Conservation (phyloP, 192 early-diverging fungal species). For the Backusella psychrophila region DNA sequence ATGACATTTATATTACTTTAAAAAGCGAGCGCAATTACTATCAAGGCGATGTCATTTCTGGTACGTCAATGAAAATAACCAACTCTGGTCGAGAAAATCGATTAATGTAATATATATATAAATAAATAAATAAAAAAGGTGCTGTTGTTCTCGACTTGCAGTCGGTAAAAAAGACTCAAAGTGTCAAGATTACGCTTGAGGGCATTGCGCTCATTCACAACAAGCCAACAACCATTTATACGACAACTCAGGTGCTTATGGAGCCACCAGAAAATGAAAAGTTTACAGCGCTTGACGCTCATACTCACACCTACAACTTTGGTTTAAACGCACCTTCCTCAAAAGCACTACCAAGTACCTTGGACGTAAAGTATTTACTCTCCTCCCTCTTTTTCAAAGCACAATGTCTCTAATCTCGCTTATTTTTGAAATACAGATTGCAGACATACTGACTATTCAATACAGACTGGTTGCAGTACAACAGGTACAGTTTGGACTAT, state of each 20-base stretch:
- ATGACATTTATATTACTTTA: neutral
- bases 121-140: neutral
- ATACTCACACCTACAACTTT: neutral
- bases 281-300: neutral
- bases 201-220: neutral
- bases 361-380: neutral
- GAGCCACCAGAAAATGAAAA: neutral
- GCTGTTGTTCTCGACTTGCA: neutral
- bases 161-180: neutral
- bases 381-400: too few species aligned
- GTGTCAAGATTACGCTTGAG: neutral
- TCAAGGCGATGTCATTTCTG: neutral
- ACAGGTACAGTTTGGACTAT: neutral
- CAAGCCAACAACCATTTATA: neutral
- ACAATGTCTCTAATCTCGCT: neutral
- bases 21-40: neutral
- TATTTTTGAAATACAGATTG: neutral
- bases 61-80: neutral
- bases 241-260: neutral
- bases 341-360: neutral
- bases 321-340: neutral
- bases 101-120: too few species aligned
- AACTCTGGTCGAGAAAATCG: too few species aligned
- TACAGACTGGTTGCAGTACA: neutral
- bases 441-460: neutral